A percentile compares a stretch with the other conserved stretches of the same genome.
phyloP scores from a whole-genome alignment of 2,329 filamentous ascomycete genomes.

The Fusarium sp. region DNA sequence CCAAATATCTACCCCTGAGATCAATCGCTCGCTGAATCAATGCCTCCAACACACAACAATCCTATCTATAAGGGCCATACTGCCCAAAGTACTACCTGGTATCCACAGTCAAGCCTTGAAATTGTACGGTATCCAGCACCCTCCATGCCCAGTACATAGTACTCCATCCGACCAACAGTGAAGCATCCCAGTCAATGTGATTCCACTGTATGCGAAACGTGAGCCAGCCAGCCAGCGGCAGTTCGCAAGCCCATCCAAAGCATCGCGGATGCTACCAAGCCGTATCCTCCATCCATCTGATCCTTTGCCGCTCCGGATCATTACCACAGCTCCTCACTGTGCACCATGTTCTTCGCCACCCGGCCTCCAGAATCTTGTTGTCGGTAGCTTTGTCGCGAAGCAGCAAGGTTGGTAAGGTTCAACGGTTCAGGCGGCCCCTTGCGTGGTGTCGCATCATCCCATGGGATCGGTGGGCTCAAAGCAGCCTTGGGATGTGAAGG shows the following conservation, averaged over 20 bases:
- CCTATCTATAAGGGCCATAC: neutral
- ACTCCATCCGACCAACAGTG: neutral
- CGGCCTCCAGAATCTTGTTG: conserved; percentile 7
- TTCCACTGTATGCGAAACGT: conserved; percentile 4
- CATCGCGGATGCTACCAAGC: neutral
- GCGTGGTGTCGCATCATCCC: conserved; percentile 16
- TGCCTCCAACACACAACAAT: neutral
- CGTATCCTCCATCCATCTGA: neutral
- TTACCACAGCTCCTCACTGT: conserved; percentile 30
- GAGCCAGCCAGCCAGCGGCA: conserved; percentile 28
- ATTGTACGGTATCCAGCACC: conserved; percentile 1
- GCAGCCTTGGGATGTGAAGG: conserved; percentile 44
- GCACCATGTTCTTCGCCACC: conserved; percentile 26
- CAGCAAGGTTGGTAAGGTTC: conserved; percentile 21
- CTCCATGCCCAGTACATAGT: neutral
- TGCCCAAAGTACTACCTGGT: neutral
- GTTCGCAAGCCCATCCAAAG: neutral
- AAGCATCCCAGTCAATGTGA: neutral
- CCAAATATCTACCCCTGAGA: neutral
- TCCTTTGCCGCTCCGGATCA: neutral
- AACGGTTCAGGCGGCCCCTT: conserved; percentile 33
- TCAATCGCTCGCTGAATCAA: conserved; percentile 1
- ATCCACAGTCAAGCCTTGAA: neutral
- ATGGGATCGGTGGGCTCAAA: conserved; percentile 22
- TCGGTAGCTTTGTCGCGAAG: conserved; percentile 14